Evolutionary conservation across 1,284 basidiomycete genomes (phyloP), one percentile per base, ranked within the genome.

Genomic region (Trametes pubescens): DNA sequence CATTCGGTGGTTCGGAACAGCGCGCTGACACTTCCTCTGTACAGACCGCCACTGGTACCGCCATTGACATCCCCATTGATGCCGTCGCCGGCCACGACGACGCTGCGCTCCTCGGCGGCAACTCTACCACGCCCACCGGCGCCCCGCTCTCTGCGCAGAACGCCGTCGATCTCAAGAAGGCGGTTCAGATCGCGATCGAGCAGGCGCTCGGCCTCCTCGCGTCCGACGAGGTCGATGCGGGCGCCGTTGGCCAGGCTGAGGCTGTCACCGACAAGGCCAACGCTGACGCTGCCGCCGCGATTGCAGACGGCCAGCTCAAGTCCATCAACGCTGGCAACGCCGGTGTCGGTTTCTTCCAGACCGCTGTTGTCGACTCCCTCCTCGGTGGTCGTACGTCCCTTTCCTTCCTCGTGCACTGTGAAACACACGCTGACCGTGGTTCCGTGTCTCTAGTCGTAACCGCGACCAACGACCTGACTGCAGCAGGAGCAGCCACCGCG

Each of bases 311-410:
- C 55, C 43, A 48, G 47, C 16, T 40, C 46, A 62, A 48, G 24
- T 62, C 61, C 34, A 62, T 62, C 61, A 62, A 62, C 61, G 61
- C 61, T 16, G 61, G 61, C 40, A 62, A 62, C 49, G 61, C 61
- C 13, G 61, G 61, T 35, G 61, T 62, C 18, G 55, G 55, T 32
- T 52, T 52, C 61, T 57, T 57, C 61, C 54, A 57, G 54, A 62
- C 61, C 21, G 61, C 40, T 21, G 54, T 51, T 43, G 61, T 62
- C 55, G 38, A 57, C 49, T 57, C 54, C 13, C 61, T 62, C 54
- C 61, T 62, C 43, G 61, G 61, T 29, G 54, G 54, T 13, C 10
- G 60, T 61, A 37, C 35, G 60, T 61, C 7, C 37, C 16, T 29
- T 14, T 32, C 14, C 24, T 18, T 38, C 14, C 13, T 26, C 10